These are phyloP conservation scores for Pyrrhoderma lamaoense DNA, from an alignment of 1,284 basidiomycete species.

Conservation along the genomic window DNA sequence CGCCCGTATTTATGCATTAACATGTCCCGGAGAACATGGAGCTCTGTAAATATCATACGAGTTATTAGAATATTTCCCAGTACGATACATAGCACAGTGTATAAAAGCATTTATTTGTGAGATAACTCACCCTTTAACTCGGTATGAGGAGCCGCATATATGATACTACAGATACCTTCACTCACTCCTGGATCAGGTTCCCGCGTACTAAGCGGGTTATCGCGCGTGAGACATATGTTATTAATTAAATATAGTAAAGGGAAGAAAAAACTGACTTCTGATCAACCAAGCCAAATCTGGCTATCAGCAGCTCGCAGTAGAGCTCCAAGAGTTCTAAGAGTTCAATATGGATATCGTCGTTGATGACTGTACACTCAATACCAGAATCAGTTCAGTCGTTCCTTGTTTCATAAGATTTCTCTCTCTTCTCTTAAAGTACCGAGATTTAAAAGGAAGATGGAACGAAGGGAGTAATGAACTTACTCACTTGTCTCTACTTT, in stretches of 20 bases:
- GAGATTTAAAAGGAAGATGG: too few relatives aligned
- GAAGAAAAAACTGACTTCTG: slow-evolving; percentile 48
- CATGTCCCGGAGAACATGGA: slow-evolving; percentile 87
- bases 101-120: not conserved
- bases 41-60: slow-evolving; percentile 43
- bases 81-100: not conserved
- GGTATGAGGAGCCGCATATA: slow-evolving; percentile 86
- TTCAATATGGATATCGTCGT: slow-evolving; percentile 82
- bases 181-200: slow-evolving; percentile 79
- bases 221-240: too few relatives aligned
- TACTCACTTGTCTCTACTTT: slow-evolving; percentile 72
- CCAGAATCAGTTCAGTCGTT: slow-evolving; percentile 1
- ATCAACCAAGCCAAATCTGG: slow-evolving; percentile 88
- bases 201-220: slow-evolving; percentile 60
- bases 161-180: slow-evolving; percentile 74
- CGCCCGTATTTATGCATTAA: slow-evolving; percentile 91
- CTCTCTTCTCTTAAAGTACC: too few relatives aligned
- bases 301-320: slow-evolving; percentile 88
- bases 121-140: slow-evolving; percentile 70
- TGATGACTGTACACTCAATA: slow-evolving; percentile 52
- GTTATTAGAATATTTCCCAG: not conserved
- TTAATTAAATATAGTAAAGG: slow-evolving; percentile 1
- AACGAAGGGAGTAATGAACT: not conserved
- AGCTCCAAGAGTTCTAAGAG: slow-evolving; percentile 89
- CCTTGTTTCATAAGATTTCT: too few relatives aligned